Evolutionary conservation across 2,329 filamentous ascomycete genomes (phyloP).

Genomic region (Penicillium sp.): DNA sequence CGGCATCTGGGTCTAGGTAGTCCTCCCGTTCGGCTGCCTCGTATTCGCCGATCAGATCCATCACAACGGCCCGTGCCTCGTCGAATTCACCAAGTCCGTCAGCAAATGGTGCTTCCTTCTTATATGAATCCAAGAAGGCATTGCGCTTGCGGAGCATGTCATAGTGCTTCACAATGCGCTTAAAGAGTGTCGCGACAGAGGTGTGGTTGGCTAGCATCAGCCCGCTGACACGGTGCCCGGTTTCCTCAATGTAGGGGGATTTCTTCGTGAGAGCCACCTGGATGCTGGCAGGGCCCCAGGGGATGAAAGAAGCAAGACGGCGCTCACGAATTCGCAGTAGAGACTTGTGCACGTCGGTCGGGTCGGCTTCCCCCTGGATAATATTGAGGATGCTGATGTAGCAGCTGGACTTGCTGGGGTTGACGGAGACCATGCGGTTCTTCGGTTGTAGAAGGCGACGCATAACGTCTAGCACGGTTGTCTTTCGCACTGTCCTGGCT

Average conservation of each 20-base stretch:
- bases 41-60: constrained; percentile 89
- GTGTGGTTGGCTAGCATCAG: constrained; percentile 98
- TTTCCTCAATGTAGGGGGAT: constrained; percentile 91
- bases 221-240: constrained; percentile 81
- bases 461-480: constrained; percentile 97
- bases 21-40: constrained; percentile 89
- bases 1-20: constrained; percentile 75
- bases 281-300: constrained; percentile 96
- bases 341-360: constrained; percentile 97
- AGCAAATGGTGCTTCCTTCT: constrained; percentile 88
- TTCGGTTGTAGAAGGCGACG: constrained; percentile 91
- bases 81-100: constrained; percentile 94
- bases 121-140: constrained; percentile 94
- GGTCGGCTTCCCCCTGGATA: constrained; percentile 97
- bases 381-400: constrained; percentile 99
- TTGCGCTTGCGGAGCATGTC: constrained; percentile 93
- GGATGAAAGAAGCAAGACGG: constrained; percentile 91
- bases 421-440: constrained; percentile 98
- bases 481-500: constrained; percentile 96
- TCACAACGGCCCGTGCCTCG: constrained; percentile 85
- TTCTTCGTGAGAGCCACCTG: constrained; percentile 96
- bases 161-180: constrained; percentile 87
- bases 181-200: constrained; percentile 94
- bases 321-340: constrained; percentile 92
- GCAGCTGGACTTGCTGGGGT: constrained; percentile 93